A percentile compares a stretch with the other conserved stretches of the same genome.
Conservation (phyloP, 306 rosid species). For the Oemleria cerasiformis region DNA sequence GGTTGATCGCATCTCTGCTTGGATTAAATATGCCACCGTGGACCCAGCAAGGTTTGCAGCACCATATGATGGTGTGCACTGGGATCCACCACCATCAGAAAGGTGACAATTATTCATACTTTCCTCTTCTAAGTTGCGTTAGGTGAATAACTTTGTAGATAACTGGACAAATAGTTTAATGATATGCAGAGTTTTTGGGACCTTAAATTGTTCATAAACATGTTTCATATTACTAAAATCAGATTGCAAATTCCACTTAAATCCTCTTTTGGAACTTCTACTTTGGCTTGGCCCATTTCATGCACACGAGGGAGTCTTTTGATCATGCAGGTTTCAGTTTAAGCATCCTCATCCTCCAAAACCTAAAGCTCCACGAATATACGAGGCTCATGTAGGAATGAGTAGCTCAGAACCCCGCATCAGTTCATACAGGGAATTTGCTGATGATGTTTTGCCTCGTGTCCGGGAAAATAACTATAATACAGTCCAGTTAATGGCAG, state of each 20-base stretch:
- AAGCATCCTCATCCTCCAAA: conserved; percentile 68
- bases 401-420: conserved; percentile 85
- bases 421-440: conserved; percentile 87
- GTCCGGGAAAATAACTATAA: conserved; percentile 78
- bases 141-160: conserved; percentile 11
- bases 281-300: not conserved
- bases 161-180: conserved; percentile 15
- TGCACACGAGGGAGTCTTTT: not conserved
- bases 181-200: conserved; percentile 6
- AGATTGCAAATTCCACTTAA: not conserved
- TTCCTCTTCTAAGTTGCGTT: conserved; percentile 23
- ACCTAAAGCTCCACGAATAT: conserved; percentile 75
- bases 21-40: conserved; percentile 80
- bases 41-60: conserved; percentile 78
- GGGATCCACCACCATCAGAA: conserved; percentile 81
- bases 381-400: conserved; percentile 98
- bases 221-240: not conserved
- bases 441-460: conserved; percentile 86
- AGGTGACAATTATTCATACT: conserved; percentile 43
- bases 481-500: conserved; percentile 95
- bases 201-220: not conserved
- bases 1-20: conserved; percentile 94
- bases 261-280: not conserved
- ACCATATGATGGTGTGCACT: conserved; percentile 82
- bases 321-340: conserved; percentile 66